phyloP scores from a whole-genome alignment of 331 rosid genomes.

The Quercus tomentella region DNA sequence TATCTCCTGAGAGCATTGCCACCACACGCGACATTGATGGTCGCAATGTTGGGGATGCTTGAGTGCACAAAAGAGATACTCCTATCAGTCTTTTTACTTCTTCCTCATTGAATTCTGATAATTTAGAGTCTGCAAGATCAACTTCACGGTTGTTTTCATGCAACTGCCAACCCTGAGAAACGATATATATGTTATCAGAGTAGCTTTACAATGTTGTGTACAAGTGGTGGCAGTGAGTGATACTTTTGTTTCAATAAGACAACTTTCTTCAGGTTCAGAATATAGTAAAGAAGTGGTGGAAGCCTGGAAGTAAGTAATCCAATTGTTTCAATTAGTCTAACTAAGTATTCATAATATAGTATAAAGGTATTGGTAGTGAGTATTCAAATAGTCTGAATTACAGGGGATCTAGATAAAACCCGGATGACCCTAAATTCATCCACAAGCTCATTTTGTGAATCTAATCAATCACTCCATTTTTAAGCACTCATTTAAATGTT shows the following conservation, averaged over 20 bases:
- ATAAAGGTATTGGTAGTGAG: neutral
- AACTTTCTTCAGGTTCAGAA: neutral
- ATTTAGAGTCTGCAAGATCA: slow-evolving; percentile 45
- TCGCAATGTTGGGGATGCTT: slow-evolving; percentile 50
- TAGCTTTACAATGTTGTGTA: neutral
- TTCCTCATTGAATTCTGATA: slow-evolving; percentile 37
- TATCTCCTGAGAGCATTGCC: slow-evolving; percentile 73
- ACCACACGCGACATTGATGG: slow-evolving; percentile 74
- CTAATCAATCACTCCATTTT: too few species aligned
- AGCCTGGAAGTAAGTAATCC: neutral
- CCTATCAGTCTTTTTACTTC: slow-evolving; percentile 49
- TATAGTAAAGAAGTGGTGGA: neutral
- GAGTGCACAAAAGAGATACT: slow-evolving; percentile 69
- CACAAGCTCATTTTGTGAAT: too few species aligned
- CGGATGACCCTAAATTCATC: too few species aligned
- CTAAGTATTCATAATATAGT: neutral
- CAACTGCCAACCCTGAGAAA: slow-evolving; percentile 61
- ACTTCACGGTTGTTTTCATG: slow-evolving; percentile 43
- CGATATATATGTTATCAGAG: neutral
- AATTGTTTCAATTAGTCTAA: neutral
- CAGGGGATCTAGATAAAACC: too few species aligned
- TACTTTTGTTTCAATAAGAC: neutral
- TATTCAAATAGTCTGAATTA: neutral
- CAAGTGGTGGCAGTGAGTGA: neutral
- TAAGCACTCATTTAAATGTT: too few species aligned